These are phyloP conservation scores for Picochlorum sp. DNA, from an alignment of 139 green algal species.

Conservation along the genomic window DNA sequence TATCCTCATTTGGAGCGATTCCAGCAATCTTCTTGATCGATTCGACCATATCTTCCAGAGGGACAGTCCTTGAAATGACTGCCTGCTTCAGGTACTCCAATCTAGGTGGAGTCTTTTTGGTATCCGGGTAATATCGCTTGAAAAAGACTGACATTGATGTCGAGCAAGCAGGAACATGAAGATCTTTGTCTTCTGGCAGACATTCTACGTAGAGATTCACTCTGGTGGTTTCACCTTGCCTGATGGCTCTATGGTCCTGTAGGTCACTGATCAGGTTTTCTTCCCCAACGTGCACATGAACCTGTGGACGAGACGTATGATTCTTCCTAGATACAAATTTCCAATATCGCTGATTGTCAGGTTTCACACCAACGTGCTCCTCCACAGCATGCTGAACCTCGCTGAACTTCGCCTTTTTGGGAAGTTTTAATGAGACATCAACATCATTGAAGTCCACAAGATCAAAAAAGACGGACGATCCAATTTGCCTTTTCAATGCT, in stretches of 20 bases:
- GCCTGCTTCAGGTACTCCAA: constrained; percentile 41
- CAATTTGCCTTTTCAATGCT: constrained; percentile 68
- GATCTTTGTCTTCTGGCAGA: constrained; percentile 11
- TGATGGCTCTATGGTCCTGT: neutral
- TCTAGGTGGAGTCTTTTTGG: constrained; percentile 1
- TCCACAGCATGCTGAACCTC: constrained; percentile 68
- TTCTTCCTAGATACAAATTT: constrained; percentile 75
- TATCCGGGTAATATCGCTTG: constrained; percentile 65
- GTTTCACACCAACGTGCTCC: constrained; percentile 57
- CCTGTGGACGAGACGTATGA: constrained; percentile 54
- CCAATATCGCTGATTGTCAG: constrained; percentile 81
- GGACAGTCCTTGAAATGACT: constrained; percentile 22
- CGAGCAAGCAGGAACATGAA: neutral
- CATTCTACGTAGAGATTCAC: constrained; percentile 75
- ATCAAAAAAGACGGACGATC: constrained; percentile 70
- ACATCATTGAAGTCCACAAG: constrained; percentile 80
- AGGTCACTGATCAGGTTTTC: constrained; percentile 24
- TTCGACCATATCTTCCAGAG: constrained; percentile 20
- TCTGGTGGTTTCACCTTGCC: constrained; percentile 15
- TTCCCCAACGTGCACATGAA: constrained; percentile 39
- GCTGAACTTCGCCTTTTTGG: constrained; percentile 70
- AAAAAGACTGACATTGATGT: constrained; percentile 77
- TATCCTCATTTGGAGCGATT: constrained; percentile 11
- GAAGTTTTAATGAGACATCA: constrained; percentile 31
- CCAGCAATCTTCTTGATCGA: constrained; percentile 38